Conservation (phyloP, 176 grass and related monocot species). For the Carex cristatella region DNA sequence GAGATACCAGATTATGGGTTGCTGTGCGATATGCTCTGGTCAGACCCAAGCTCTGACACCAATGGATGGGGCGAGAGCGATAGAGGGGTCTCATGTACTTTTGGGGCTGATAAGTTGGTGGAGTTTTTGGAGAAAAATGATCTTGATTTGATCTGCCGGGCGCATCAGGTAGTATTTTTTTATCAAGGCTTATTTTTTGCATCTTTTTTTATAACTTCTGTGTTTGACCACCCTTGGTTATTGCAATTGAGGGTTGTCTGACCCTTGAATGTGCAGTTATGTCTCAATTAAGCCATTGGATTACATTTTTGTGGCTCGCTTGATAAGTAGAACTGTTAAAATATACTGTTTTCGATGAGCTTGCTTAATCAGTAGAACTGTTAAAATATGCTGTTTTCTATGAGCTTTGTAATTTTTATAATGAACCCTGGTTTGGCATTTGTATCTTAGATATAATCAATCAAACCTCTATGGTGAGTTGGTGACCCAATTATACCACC, state of each 20-base stretch:
- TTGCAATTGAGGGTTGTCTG: background rate
- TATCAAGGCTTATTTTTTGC: background rate
- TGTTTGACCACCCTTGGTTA: background rate
- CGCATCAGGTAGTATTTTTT: constrained; percentile 41
- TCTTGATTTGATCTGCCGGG: constrained; percentile 67
- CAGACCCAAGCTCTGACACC: constrained; percentile 58
- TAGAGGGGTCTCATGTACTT: constrained; percentile 72
- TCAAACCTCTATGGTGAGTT: background rate
- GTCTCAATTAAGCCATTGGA: background rate
- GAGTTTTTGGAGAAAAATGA: constrained; percentile 84
- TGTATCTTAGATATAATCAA: background rate
- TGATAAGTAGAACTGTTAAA: background rate
- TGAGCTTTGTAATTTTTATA: background rate
- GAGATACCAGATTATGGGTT: constrained; percentile 76
- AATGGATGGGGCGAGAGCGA: constrained; percentile 72
- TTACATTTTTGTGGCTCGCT: background rate
- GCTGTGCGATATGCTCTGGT: constrained; percentile 75
- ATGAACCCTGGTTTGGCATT: background rate
- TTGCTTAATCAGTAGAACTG: background rate
- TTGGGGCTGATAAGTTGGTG: constrained; percentile 68
- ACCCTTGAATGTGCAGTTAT: background rate
- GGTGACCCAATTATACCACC: background rate
- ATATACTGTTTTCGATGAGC: background rate
- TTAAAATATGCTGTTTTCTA: background rate
- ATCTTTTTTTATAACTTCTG: background rate